Evolutionary conservation across 2,329 filamentous ascomycete species (phyloP).

Genomic region (Stachybotrys chartarum): DNA sequence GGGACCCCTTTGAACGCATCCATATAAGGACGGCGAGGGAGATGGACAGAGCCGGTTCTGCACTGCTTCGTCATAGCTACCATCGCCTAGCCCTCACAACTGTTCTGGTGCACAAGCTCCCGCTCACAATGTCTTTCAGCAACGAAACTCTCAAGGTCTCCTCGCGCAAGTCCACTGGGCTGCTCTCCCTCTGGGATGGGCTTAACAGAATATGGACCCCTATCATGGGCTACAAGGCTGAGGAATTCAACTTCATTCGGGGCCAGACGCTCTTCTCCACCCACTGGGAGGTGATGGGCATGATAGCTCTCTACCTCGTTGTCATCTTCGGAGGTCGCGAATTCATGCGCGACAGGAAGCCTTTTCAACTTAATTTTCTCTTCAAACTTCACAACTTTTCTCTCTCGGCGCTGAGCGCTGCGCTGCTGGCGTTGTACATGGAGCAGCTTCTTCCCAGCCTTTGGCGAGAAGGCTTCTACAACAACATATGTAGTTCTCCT

Average conservation of each 20-base stretch:
- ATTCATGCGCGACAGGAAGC: conserved; percentile 68
- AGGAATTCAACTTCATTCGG: conserved; percentile 68
- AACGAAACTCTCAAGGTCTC: not conserved
- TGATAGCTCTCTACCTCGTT: conserved; percentile 71
- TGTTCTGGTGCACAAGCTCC: not conserved
- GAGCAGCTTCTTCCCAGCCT: conserved; percentile 76
- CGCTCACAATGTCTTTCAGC: not conserved
- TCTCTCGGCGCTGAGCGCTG: conserved; percentile 67
- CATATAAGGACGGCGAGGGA: not conserved
- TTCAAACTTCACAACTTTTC: conserved; percentile 90
- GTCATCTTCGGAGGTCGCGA: conserved; percentile 80
- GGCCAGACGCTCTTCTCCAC: conserved; percentile 77
- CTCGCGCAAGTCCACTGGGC: not conserved
- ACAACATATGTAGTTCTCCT: conserved; percentile 63
- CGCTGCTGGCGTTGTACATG: conserved; percentile 66
- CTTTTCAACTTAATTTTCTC: conserved; percentile 68
- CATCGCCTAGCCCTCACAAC: not conserved
- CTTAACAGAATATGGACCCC: conserved; percentile 70
- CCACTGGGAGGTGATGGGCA: conserved; percentile 60
- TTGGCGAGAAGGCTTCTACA: conserved; percentile 67
- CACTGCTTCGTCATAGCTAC: not conserved
- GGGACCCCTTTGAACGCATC: not conserved
- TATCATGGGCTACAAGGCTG: conserved; percentile 65
- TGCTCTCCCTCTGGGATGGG: conserved; percentile 21
- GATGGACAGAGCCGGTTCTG: not conserved